Evolutionary conservation across 2,329 filamentous ascomycete genomes (phyloP).

Genomic region (Trichophyton mentagrophytes): DNA sequence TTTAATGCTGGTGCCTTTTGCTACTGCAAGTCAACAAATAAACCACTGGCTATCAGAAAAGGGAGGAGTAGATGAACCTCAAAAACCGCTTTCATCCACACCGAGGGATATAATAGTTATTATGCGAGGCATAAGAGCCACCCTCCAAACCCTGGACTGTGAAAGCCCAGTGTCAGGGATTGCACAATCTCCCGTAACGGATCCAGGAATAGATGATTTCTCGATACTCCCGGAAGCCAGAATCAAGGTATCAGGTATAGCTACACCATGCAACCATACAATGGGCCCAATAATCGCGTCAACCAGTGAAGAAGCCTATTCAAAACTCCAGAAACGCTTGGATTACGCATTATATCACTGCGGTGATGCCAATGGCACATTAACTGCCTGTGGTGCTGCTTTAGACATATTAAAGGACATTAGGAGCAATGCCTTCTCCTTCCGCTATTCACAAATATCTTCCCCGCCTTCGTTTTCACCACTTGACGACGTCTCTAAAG

Average conservation of each 20-base stretch:
- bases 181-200: not conserved
- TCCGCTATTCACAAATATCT: not conserved
- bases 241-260: not conserved
- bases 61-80: not conserved
- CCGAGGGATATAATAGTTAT: conserved; percentile 6
- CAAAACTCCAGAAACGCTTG: conserved; percentile 2
- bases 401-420: conserved; percentile 4
- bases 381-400: conserved; percentile 4
- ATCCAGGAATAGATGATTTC: not conserved
- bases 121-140: conserved; percentile 4
- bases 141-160: conserved; percentile 4
- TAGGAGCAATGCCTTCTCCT: conserved; percentile 1
- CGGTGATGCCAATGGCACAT: not conserved
- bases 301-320: not conserved
- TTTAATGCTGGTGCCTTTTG: conserved; percentile 11
- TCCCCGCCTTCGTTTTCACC: not conserved
- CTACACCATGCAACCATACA: not conserved
- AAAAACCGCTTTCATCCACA: conserved; percentile 4
- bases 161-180: not conserved
- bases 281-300: conserved; percentile 1
- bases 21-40: conserved; percentile 11
- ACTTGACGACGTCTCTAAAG: not conserved
- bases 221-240: not conserved
- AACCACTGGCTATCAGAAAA: conserved; percentile 11
- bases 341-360: not conserved